Base-by-base conservation (phyloP, 1,284 basidiomycete species). In the Trichosporon asahii region DNA sequence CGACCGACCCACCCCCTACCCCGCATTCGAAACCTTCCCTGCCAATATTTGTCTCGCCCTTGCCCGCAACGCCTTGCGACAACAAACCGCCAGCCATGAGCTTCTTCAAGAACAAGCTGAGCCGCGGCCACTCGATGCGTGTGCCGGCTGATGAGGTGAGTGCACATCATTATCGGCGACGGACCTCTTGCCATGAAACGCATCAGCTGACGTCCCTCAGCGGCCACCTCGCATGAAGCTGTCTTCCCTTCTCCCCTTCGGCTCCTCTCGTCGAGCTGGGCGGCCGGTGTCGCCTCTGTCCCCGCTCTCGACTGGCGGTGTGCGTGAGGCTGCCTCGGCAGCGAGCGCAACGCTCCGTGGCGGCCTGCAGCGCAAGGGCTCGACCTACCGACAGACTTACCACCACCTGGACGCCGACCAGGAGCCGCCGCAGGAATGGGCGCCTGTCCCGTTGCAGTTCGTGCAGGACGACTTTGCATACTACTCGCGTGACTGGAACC, bases 71-170 rank as follows among this genome's bases (percentile, higher is more conserved):
- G 12, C 44, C 25, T 23, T 53, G 21, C 49, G 12, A 53, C 49
- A 53, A 21, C 49, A 44, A n/a, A 8, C 40, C 40, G 12, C n/a
- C 40, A 18, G 23, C 57, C 6, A 61, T 61, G 57, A 61, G 57
- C 57, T 61, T 61, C 29, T n/a, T 61, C 57, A 61, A 61, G 29
- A 61, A 61, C 57, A 61, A 61, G 57, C 57, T 61, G 57, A 31
- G 57, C 27, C 57, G 57, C 7, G 57, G 57, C 3, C 27, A 61
- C 57, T 61, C 57, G 14, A 29, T 31, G 57, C 57, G 57, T 12
- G 29, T 61, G 27, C 57, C 57, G 3, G 27, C 57, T n/a, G 57
- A 61, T 8, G 57, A 61, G 57, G 57, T 61, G 18, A 33, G 57
- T 27, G 25, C 25, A 21, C 23, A 15, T 21, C 25, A 12, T 57